Base-by-base conservation (phyloP, 306 rosid genomes). In the Lathyrus aphaca region DNA sequence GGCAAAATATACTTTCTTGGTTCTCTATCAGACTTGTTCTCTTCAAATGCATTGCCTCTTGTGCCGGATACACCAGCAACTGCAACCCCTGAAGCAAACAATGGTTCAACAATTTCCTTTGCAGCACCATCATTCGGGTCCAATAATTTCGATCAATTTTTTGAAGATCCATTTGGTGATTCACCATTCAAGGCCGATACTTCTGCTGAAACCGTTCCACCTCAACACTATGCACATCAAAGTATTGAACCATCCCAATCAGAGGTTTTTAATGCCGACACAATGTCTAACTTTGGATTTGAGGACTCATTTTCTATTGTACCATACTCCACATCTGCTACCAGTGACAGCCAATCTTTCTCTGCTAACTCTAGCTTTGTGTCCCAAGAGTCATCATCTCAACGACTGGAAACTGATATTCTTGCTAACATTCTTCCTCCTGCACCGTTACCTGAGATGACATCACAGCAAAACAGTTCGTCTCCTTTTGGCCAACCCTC, bases 401-500 rank as follows among this genome's bases (percentile, higher is more conserved):
- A 75, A 48, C 78, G 66, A 49, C 82, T 69, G 74, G 86, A 82
- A 77, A 79, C 79, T 48, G 98, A 86, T 75, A 84, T 89, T 70
- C 85, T 92, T 16, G 96, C 96, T 0, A 91, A 89, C 83, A 90
- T 92, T 70, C 95, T 92, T 61, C 98, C 92, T 29, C 96, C 87
- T 37, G 90, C 86, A 74, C 83, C 85, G 51, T 81, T 82, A 15
- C 78, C 86, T 21, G 76, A 83, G 42, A 74, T 61, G 53, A 45
- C 82, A 35, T 71, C 88, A 71, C 91, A 85, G 77, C 80, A 74
- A 19, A 48, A 74, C 50, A 81, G 75, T 78, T 42, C 86, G 61
- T 66, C 75, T 75, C 80, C 77, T 39, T 40, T 80, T 72, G 64
- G 76, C 68, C 87, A 79, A 57, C 30, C 81, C 67, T 4, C 77